Evolutionary conservation across 179 eudicot genomes (phyloP).

Genomic region (Carnegiea gigantea): DNA sequence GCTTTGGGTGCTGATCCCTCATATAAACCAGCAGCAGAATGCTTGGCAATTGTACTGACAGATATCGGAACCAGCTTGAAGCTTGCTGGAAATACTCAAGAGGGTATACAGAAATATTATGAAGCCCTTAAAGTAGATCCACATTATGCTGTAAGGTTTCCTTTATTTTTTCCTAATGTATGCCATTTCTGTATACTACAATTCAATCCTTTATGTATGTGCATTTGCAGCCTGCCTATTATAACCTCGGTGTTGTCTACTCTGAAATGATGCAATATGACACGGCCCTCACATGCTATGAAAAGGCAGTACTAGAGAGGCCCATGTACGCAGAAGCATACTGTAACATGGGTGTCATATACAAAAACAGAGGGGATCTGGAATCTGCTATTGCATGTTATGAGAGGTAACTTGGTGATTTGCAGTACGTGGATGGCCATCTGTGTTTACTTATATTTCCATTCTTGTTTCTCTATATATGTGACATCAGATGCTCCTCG

Average conservation of each 20-base stretch:
- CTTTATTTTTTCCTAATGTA: background rate
- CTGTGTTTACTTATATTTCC: background rate
- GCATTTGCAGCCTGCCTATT: conserved; percentile 95
- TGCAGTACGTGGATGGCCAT: conserved; percentile 8
- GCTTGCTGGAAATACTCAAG: conserved; percentile 97
- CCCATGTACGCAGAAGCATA: conserved; percentile 99
- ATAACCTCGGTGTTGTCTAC: conserved; percentile 99
- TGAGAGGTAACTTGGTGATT: conserved; percentile 62
- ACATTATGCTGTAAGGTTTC: conserved; percentile 79
- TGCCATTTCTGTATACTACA: conserved; percentile 10
- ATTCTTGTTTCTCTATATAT: background rate
- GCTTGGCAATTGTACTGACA: conserved; percentile 89
- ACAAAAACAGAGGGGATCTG: conserved; percentile 91
- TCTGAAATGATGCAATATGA: conserved; percentile 99
- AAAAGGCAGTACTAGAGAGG: conserved; percentile 94
- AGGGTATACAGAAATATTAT: conserved; percentile 92
- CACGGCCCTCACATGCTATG: conserved; percentile 88
- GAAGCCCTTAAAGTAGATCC: conserved; percentile 94
- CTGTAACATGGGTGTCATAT: conserved; percentile 99
- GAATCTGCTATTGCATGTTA: conserved; percentile 96
- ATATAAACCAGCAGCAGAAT: conserved; percentile 97
- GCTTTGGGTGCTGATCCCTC: conserved; percentile 83
- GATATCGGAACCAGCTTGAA: conserved; percentile 98
- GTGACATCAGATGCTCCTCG: background rate
- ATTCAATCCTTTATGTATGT: conserved; percentile 22